Evolutionary conservation across 139 green algal species (phyloP).

Genomic region (Mychonastes homosphaera): DNA sequence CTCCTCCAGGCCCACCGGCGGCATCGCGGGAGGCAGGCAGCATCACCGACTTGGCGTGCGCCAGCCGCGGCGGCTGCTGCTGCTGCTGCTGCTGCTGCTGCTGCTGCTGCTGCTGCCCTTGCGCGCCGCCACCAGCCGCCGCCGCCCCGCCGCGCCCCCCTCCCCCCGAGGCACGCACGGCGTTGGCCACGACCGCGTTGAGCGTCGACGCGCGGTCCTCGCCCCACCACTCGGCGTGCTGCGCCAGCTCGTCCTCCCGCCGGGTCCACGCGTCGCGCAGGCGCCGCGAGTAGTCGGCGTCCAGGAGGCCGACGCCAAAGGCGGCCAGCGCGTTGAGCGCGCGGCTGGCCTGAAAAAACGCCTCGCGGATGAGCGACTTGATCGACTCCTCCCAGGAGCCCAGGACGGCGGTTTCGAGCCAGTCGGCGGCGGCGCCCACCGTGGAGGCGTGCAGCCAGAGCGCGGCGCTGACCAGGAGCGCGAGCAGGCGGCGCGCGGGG

Average conservation of each 20-base stretch:
- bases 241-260: constrained; percentile 6
- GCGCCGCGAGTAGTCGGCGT: neutral
- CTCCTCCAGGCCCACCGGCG: too few species aligned
- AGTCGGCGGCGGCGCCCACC: constrained; percentile 18
- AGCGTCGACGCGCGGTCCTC: constrained; percentile 5
- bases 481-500: too few species aligned
- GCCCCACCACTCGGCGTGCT: constrained; percentile 11
- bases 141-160: neutral
- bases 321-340: constrained; percentile 30
- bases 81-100: neutral
- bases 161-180: neutral
- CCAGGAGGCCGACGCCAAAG: constrained; percentile 11
- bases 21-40: too few species aligned
- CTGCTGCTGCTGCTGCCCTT: neutral
- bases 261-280: neutral
- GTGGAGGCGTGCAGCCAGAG: constrained; percentile 17
- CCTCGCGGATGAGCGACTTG: constrained; percentile 39
- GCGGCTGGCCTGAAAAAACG: constrained; percentile 17
- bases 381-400: constrained; percentile 35
- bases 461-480: too few species aligned
- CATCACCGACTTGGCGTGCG: too few species aligned
- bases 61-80: too few species aligned
- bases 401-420: constrained; percentile 31
- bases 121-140: neutral
- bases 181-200: constrained; percentile 11